Evolutionary conservation across 1,284 basidiomycete genomes (phyloP), one percentile per base, ranked within the genome.

Genomic region (Moesziomyces antarcticus): DNA sequence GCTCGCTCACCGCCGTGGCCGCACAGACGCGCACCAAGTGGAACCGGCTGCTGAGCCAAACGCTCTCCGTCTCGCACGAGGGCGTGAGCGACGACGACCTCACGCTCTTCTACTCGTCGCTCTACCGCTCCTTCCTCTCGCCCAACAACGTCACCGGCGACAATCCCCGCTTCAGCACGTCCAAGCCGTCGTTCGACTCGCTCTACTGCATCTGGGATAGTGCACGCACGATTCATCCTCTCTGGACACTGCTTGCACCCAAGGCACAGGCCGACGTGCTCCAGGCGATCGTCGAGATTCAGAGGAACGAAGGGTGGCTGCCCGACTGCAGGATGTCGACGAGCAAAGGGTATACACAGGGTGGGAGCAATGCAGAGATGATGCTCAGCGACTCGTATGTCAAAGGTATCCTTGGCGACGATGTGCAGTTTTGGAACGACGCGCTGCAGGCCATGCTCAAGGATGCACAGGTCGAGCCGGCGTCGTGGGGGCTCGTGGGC

Each of bases 141-240:
- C 90, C 90, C 9, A 89, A 88, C 4, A 90, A 91, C 71, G 89
- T 90, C 75, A 89, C 89, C 1, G 89, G 88, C n/a, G 90, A 91
- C 80, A 91, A 90, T 71, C 89, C 89, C 0, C 86, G 86, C 37
- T 90, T 89, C 88, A 87, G 87, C 47, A 90, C 89, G 0, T 87
- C 90, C 74, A 54, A 58, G 14, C 91, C 90, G 82, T 90, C 90
- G 65, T 88, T 87, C 87, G 88, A 88, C 65, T 62, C 73, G 40
- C 0, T 87, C 60, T 91, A 91, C 75, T 91, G 90, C 84, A 90
- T 90, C 68, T 88, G 88, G 87, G 87, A 88, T 57, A 49, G 50
- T 18, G 63, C 66, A 14, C 55, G 71, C 11, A 59, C 58, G 22
- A 41, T 62, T 11, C 63, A 70, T 24, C 70, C 73, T 3, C 56